Evolutionary conservation across 768 basidiomycete species (phyloP), one percentile per base, ranked within the genome.

Genomic region (Termitomyces sp.): DNA sequence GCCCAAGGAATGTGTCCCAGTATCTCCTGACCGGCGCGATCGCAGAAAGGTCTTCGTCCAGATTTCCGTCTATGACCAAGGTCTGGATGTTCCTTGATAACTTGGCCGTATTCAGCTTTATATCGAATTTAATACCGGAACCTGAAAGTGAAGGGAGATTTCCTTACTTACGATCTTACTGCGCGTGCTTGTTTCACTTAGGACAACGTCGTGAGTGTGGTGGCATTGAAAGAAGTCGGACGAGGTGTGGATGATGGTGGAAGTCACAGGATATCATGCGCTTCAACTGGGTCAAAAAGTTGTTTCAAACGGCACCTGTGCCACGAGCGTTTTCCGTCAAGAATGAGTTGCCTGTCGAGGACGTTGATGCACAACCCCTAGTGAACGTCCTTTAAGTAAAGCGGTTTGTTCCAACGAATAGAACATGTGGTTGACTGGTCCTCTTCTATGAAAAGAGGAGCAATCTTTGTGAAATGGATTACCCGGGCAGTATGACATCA

Each of bases 381-480:
- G 23, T 59, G 60, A 18, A 49, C 58, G 48, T 68, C 67, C 6
- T 59, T 60, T 20, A 64, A 29, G 52, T 25, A 4, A 61, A 58
- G 11, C 57, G 58, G 16, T 60, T 60, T 3, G 79, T 75, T 0
- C 68, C 72, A 7, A 72, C 60, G 7, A 79, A 68, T 29, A 79
- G 54, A 15, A 76, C 70, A 58, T 78, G 77, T 3, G 75, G 16
- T 60, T 58, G 6, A 65, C 63, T 7, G 79, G 73, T 15, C 69
- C n/a, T n/a, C n/a, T n/a, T 65, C 3, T 70, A 68, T 3, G 76
- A 77, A 7, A 81, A 64, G 53, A 79, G 68, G n/a, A 80, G 62
- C 20, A 80, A 61, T 56, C 79, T 75, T 52, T 79, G 78, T 3
- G 73, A 63, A n/a, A n/a, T n/a, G n/a, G 46, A 81, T 62, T 7